Conservation (phyloP, 1,284 basidiomycete species). For the Malassezia slooffiae region DNA sequence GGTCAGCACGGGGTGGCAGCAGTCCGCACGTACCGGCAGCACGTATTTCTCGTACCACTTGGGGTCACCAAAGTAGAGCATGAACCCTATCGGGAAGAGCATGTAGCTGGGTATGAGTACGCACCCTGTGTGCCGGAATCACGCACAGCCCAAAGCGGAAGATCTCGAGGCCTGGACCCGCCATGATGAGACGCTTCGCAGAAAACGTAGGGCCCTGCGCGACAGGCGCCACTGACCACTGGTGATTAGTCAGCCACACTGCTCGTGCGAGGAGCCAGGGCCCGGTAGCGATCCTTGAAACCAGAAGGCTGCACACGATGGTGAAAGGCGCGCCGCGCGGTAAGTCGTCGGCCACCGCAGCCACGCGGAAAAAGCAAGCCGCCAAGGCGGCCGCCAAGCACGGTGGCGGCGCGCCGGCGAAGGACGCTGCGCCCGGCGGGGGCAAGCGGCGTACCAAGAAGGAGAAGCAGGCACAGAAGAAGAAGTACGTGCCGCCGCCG, state of each 20-base stretch:
- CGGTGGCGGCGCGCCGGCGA: conserved; percentile 23
- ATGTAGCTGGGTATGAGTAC: conserved; percentile 4
- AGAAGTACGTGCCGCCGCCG: conserved; percentile 39
- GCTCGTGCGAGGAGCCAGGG: no score
- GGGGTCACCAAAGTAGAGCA: conserved; percentile 17
- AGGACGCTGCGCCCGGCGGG: no score
- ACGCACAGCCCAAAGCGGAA: conserved; percentile 16
- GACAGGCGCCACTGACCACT: no score
- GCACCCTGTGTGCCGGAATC: no score
- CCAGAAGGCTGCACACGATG: no score
- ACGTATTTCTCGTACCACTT: conserved; percentile 14
- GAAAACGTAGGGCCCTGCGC: no score
- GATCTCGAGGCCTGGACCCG: conserved; percentile 10
- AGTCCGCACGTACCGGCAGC: conserved; percentile 6
- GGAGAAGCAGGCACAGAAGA: conserved; percentile 34
- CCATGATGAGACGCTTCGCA: no score
- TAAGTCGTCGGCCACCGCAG: conserved; percentile 43
- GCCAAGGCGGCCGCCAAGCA: conserved; percentile 32
- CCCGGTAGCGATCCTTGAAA: no score
- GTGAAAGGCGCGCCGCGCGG: conserved; percentile 21
- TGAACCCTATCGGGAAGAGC: conserved; percentile 11
- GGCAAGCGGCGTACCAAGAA: conserved; percentile 39
- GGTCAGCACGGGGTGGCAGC: no score
- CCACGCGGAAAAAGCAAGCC: conserved; percentile 45
- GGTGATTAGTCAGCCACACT: no score